These are phyloP conservation scores for Sclerotinia glacialis DNA, from an alignment of 2,329 filamentous ascomycete genomes.

Conservation along the genomic window DNA sequence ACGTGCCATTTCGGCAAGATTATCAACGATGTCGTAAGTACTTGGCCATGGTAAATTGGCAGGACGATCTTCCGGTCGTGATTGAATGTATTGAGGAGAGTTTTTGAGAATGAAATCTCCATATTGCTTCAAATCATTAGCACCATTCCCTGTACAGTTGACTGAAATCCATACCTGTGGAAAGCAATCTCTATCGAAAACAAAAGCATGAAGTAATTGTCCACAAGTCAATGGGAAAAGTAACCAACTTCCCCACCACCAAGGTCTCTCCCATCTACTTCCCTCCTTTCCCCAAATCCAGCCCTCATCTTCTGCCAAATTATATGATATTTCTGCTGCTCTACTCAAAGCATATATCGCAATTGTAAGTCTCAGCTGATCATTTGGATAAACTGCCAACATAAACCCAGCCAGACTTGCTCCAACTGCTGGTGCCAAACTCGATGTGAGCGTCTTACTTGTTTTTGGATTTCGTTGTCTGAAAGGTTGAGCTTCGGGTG, in stretches of 20 bases:
- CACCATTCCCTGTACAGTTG: constrained; percentile 35
- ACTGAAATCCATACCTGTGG: constrained; percentile 50
- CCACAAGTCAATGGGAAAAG: constrained; percentile 73
- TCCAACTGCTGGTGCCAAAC: constrained; percentile 83
- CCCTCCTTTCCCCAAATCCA: constrained; percentile 60
- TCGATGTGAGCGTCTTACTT: constrained; percentile 72
- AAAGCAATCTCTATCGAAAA: constrained; percentile 74
- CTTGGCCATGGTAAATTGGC: constrained; percentile 68
- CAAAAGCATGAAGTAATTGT: constrained; percentile 71
- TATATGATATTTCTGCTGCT: constrained; percentile 83
- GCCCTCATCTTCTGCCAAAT: constrained; percentile 72
- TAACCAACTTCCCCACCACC: constrained; percentile 84
- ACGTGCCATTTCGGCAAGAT: constrained; percentile 74
- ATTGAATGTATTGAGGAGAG: constrained; percentile 76
- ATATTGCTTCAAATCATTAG: constrained; percentile 43
- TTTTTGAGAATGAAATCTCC: constrained; percentile 65
- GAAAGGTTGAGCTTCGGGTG: constrained; percentile 77
- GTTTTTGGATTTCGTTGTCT: constrained; percentile 77
- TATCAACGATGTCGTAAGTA: constrained; percentile 74
- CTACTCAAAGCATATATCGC: constrained; percentile 80
- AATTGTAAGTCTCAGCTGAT: constrained; percentile 72
- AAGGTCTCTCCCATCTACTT: constrained; percentile 62
- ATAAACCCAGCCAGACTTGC: constrained; percentile 83
- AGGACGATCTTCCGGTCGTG: constrained; percentile 67
- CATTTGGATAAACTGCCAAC: constrained; percentile 68